Percentiles rank a stretch among this genome's conserved stretches.
phyloP scores from a whole-genome alignment of 2,329 filamentous ascomycete genomes.

The Sporothrix pseudoabietina region DNA sequence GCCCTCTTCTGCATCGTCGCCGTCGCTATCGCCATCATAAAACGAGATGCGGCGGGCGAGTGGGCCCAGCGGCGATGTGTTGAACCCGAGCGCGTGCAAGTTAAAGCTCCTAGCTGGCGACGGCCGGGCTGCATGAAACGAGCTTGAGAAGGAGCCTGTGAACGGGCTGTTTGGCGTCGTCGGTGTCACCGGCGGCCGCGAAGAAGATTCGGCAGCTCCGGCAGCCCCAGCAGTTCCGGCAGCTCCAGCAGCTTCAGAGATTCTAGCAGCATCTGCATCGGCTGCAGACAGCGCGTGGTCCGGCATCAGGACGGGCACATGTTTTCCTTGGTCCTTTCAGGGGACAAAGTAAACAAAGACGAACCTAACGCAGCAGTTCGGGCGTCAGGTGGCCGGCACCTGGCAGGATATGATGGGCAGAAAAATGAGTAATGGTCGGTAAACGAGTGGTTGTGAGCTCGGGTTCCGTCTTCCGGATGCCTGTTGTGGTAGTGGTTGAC shows the following conservation, averaged over 20 bases:
- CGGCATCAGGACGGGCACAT: slow-evolving; percentile 32
- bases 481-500: not conserved
- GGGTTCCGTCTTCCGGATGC: slow-evolving; percentile 17
- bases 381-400: slow-evolving; percentile 12
- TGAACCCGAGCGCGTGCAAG: slow-evolving; percentile 39
- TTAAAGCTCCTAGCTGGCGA: slow-evolving; percentile 37
- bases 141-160: slow-evolving; percentile 31
- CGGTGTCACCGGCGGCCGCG: slow-evolving; percentile 19
- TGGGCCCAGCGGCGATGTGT: slow-evolving; percentile 40
- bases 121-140: slow-evolving; percentile 14
- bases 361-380: not conserved
- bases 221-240: not conserved
- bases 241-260: not conserved
- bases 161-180: slow-evolving; percentile 33
- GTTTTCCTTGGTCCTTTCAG: not conserved
- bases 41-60: slow-evolving; percentile 40
- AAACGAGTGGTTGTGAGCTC: slow-evolving; percentile 3
- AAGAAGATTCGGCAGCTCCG: not conserved
- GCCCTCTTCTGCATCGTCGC: not conserved
- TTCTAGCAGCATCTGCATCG: slow-evolving; percentile 14
- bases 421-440: not conserved
- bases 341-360: not conserved
- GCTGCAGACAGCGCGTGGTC: slow-evolving; percentile 25
- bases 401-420: not conserved
- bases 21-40: slow-evolving; percentile 26